Percentiles rank a stretch among this genome's conserved stretches.
Evolutionary conservation across 2,329 filamentous ascomycete species (phyloP).

Genomic region (Aureobasidium uvarum): DNA sequence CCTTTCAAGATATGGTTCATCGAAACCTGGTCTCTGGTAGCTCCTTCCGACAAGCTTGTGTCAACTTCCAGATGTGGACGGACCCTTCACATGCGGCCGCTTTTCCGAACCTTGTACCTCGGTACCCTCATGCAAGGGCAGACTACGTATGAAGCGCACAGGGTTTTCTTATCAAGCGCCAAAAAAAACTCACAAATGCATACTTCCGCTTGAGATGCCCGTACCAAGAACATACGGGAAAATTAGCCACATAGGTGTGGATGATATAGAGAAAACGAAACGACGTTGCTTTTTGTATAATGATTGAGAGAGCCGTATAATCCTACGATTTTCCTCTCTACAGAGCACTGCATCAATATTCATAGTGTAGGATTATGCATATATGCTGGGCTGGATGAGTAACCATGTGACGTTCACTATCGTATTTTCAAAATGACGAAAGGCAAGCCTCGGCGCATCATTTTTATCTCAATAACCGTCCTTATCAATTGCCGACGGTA

Average conservation of each 20-base stretch:
- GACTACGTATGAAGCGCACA: neutral
- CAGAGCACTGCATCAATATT: neutral
- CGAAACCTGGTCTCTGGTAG: too few species aligned
- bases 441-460: conserved; percentile 13
- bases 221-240: neutral
- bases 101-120: conserved; percentile 18
- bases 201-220: neutral
- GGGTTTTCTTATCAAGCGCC: neutral
- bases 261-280: neutral
- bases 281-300: rapidly evolving
- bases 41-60: too few species aligned
- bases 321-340: neutral
- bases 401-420: neutral
- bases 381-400: neutral
- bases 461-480: conserved; percentile 6
- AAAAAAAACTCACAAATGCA: too few species aligned
- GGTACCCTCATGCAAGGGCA: conserved; percentile 22
- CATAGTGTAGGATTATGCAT: neutral
- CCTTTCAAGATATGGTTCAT: too few species aligned
- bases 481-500: conserved; percentile 13
- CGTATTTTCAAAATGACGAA: neutral
- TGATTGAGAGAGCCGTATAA: neutral
- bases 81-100: neutral
- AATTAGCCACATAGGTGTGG: neutral
- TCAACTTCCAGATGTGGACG: neutral